phyloP scores from a whole-genome alignment of 2,329 filamentous ascomycete species.

The Alternaria solani region DNA sequence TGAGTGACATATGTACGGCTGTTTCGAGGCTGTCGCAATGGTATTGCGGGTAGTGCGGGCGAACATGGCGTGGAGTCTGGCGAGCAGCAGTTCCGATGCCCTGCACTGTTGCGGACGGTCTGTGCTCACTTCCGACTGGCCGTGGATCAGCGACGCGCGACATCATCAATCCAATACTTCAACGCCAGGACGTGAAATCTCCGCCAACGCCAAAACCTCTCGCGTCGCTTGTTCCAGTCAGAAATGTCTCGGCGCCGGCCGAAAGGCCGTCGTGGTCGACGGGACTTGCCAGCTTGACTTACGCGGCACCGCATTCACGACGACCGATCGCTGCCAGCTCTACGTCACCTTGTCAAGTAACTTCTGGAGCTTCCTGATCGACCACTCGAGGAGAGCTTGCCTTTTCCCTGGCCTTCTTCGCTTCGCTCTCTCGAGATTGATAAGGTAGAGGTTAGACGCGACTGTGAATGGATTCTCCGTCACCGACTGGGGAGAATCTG shows the following conservation, averaged over 20 bases:
- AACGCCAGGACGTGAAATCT: neutral
- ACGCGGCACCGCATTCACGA: neutral
- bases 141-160: constrained; percentile 4
- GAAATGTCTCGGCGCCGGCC: neutral
- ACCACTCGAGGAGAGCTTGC: constrained; percentile 18
- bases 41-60: constrained; percentile 29
- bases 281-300: neutral
- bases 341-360: constrained; percentile 8
- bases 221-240: constrained; percentile 4
- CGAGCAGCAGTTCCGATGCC: constrained; percentile 21
- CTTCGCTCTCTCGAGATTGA: neutral
- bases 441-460: neutral
- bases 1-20: constrained; percentile 40
- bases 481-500: neutral
- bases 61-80: constrained; percentile 42
- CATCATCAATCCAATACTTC: constrained; percentile 7
- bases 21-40: constrained; percentile 31
- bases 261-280: neutral
- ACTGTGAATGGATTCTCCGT: neutral
- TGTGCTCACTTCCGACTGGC: constrained; percentile 37
- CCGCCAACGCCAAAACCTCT: constrained; percentile 10
- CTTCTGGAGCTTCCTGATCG: constrained; percentile 11
- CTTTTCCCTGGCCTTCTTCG: constrained; percentile 12
- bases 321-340: too few relatives aligned
- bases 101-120: constrained; percentile 32